Evolutionary conservation across 495 filamentous ascomycete species (phyloP).

Genomic region (Aspergillus diversus): DNA sequence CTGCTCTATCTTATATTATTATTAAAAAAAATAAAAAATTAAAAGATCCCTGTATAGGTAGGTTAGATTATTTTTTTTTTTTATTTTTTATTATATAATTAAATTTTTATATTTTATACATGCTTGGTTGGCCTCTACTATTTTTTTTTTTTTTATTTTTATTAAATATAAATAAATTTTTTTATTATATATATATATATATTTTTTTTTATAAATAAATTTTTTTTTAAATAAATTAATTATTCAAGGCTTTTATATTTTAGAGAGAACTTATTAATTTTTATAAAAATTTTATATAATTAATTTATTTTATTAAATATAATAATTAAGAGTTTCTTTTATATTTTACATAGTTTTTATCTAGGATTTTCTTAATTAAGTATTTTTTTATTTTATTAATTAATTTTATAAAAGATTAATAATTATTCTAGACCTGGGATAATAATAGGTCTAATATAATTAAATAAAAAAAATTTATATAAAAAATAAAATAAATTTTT

Average conservation of each 20-base stretch:
- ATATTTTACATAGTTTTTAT: neutral
- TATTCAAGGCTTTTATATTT: neutral
- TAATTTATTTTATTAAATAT: neutral
- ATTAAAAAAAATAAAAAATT: too few relatives aligned
- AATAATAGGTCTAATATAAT: neutral
- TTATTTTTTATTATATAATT: too few relatives aligned
- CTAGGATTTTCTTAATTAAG: neutral
- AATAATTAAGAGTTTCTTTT: neutral
- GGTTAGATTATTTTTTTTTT: too few relatives aligned
- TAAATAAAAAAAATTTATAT: slow-evolving; percentile 1
- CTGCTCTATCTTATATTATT: too few relatives aligned
- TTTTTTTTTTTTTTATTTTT: neutral
- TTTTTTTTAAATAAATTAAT: slow-evolving; percentile 1
- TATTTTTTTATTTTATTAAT: neutral
- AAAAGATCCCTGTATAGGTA: too few relatives aligned
- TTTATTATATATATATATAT: neutral
- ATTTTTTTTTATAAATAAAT: neutral
- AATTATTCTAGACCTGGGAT: neutral
- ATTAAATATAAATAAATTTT: neutral
- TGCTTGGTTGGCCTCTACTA: too few relatives aligned
- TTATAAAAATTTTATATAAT: neutral
- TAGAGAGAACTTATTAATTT: neutral
- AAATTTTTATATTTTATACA: too few relatives aligned
- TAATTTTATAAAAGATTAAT: neutral
- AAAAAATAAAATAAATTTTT: slow-evolving; percentile 1